A percentile compares a stretch with the other conserved stretches of the same genome.
phyloP scores from a whole-genome alignment of 352 stramenopile genomes.

The Elongisporangium anandrum region DNA sequence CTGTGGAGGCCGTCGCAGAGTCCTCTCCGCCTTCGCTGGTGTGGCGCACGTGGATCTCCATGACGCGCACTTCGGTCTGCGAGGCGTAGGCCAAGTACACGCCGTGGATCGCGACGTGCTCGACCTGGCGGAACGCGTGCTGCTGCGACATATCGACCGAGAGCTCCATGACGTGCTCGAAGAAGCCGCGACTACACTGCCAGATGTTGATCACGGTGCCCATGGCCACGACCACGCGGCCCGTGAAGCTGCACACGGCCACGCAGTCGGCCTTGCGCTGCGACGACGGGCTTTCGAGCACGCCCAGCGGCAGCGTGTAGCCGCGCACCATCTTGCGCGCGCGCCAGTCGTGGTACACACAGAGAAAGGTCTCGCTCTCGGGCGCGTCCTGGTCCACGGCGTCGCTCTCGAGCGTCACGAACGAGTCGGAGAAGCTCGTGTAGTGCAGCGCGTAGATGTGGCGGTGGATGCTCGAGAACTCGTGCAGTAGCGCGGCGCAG shows the following conservation, averaged over 20 bases:
- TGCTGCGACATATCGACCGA: constrained; percentile 73
- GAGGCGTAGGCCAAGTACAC: constrained; percentile 74
- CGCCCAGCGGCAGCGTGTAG: constrained; percentile 78
- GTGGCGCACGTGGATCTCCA: constrained; percentile 74
- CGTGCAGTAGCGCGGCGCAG: constrained; percentile 69
- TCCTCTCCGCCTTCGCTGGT: constrained; percentile 21
- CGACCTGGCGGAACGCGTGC: constrained; percentile 65
- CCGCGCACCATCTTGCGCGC: constrained; percentile 73
- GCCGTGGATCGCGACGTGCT: constrained; percentile 79
- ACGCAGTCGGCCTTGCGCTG: constrained; percentile 60
- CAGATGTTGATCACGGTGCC: constrained; percentile 77
- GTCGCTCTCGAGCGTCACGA: constrained; percentile 82
- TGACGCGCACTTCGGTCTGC: constrained; percentile 70
- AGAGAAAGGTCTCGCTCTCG: constrained; percentile 76
- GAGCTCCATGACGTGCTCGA: constrained; percentile 87
- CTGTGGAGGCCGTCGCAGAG: background rate
- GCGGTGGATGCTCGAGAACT: constrained; percentile 75
- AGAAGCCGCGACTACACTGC: constrained; percentile 83
- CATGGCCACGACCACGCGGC: constrained; percentile 73
- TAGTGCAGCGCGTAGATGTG: constrained; percentile 72
- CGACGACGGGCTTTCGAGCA: constrained; percentile 51
- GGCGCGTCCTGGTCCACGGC: constrained; percentile 14
- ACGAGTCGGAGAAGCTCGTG: constrained; percentile 83
- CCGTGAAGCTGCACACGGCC: constrained; percentile 81
- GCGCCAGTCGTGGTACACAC: constrained; percentile 86